phyloP scores from a whole-genome alignment of 176 grass and related monocot species.

The Elymus sibiricus region DNA sequence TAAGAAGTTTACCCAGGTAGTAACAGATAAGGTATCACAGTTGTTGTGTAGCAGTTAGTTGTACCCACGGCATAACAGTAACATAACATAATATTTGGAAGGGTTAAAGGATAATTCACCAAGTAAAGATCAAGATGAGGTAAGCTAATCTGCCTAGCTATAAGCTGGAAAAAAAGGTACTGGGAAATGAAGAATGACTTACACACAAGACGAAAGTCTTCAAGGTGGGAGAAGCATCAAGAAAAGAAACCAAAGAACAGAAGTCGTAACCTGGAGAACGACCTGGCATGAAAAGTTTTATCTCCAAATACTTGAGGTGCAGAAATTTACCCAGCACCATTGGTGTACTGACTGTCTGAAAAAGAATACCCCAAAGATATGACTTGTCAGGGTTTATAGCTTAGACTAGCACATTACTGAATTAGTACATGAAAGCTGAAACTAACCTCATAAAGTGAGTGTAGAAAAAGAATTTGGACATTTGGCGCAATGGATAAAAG shows the following conservation, averaged over 20 bases:
- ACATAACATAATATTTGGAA: not conserved
- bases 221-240: slow-evolving; percentile 17
- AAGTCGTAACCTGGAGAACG: not conserved
- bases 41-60: not conserved
- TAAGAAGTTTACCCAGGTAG: not conserved
- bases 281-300: not conserved
- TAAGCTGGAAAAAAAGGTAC: not conserved
- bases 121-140: not conserved
- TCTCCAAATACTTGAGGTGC: slow-evolving; percentile 26
- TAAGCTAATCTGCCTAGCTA: not conserved
- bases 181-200: not conserved
- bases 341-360: slow-evolving; percentile 3
- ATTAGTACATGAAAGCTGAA: not conserved
- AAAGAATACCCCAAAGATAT: not conserved
- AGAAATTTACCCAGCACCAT: not conserved
- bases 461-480: slow-evolving; percentile 6
- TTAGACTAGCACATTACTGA: not conserved
- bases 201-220: slow-evolving; percentile 14
- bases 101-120: not conserved
- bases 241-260: slow-evolving; percentile 11
- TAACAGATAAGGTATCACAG: not conserved
- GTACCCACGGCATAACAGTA: not conserved
- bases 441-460: slow-evolving; percentile 10
- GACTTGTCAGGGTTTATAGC: not conserved
- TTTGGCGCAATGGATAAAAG: slow-evolving; percentile 14